Evolutionary conservation across 345 rosid genomes (phyloP).

Genomic region (Rhizophora apiculata): DNA sequence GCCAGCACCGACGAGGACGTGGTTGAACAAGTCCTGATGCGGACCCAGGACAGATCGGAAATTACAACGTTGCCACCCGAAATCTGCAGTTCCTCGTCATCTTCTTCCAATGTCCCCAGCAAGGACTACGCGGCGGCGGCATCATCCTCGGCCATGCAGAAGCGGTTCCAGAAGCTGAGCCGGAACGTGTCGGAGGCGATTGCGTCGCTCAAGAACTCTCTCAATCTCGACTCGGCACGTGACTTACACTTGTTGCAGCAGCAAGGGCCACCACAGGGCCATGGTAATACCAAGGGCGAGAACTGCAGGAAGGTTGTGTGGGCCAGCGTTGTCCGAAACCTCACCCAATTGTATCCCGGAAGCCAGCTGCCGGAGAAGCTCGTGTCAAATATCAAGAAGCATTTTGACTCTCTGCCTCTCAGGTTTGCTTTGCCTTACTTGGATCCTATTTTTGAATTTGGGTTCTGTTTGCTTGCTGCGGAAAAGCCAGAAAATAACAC

Average conservation of each 20-base stretch:
- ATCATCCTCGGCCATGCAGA: constrained; percentile 59
- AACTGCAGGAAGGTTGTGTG: constrained; percentile 68
- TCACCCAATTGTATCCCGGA: constrained; percentile 87
- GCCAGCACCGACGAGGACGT: constrained; percentile 81
- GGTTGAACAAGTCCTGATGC: constrained; percentile 95
- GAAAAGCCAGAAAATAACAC: constrained; percentile 19
- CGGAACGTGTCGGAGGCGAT: constrained; percentile 88
- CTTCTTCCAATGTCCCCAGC: background rate
- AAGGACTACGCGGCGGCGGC: constrained; percentile 8
- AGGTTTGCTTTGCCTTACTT: constrained; percentile 41
- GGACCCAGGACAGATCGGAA: constrained; percentile 59
- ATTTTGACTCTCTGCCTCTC: constrained; percentile 91
- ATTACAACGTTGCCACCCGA: background rate
- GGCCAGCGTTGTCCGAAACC: constrained; percentile 86
- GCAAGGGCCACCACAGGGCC: background rate
- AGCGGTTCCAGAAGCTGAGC: constrained; percentile 70
- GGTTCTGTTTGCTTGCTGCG: constrained; percentile 18
- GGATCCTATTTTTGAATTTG: constrained; percentile 3
- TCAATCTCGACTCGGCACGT: constrained; percentile 67
- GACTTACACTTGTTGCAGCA: constrained; percentile 21
- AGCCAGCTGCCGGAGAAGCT: constrained; percentile 97
- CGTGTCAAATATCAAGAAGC: constrained; percentile 82
- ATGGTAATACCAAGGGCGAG: constrained; percentile 34
- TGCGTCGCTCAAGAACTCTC: constrained; percentile 79
- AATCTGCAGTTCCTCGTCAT: background rate